Evolutionary conservation across 2,329 filamentous ascomycete genomes (phyloP), one percentile per base, ranked within the genome.

Genomic region (Ophiostoma ulmi): DNA sequence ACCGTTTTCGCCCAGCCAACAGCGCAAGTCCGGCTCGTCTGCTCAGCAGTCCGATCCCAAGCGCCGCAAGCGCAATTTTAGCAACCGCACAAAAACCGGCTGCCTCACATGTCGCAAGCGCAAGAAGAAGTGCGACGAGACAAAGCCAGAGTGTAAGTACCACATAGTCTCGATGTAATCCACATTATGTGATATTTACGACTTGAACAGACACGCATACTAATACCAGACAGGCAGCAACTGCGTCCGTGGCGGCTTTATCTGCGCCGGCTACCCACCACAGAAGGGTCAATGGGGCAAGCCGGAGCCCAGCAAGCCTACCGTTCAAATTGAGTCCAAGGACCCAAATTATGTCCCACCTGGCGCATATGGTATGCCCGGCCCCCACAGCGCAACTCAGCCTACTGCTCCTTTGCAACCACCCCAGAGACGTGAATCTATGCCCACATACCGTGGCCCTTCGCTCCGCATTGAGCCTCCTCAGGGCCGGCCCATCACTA

Each of bases 101-200:
- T 98, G 94, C 79, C 88, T 97, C 80, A 98, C 94, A 6, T 98
- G 94, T 79, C 87, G 94, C 72, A 88, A 88, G 78, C 87, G 94
- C 72, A 98, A 98, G 86, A 98, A 98, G 88, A 98, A 98, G 81
- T 98, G 95, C 78, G 94, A 98, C 78, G 95, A 98, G 82, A 87
- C 87, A 70, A 96, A 97, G 79, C 95, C 95, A 36, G 89, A 93
- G 79, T 98, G 95, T 96, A 84, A 84, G 91, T 84, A 31, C 69
- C 44, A 52, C 11, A 31, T 31, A 48, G 5, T 48, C 44, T 48
- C 7, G 5, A 20, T 48, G 20, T 4, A 17, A 6, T 48, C 4
- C 5, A 5, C 44, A 17, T 20, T 48, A 5, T 20, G 20, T 22
- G 39, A 66, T 73, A 0, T 22, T 3, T 38, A 10, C 17, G 2